Conservation (phyloP, 495 filamentous ascomycete genomes). For the Trichocladium antarcticum region DNA sequence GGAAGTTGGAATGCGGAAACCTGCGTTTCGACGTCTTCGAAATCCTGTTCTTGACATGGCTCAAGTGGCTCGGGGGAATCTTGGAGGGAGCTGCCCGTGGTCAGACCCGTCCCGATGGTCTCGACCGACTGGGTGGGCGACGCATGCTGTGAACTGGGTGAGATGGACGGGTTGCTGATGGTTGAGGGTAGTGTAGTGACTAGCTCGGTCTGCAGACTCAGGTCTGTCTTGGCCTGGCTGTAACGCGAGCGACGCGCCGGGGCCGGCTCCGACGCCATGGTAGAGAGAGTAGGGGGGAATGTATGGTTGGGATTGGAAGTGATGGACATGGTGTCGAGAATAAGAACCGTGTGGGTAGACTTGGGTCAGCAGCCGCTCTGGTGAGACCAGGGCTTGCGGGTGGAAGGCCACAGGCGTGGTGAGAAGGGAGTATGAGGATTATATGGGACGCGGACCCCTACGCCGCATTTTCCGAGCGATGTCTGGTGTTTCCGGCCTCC, state of each 20-base stretch:
- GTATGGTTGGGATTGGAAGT: slow-evolving; percentile 4
- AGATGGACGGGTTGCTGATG: slow-evolving; percentile 34
- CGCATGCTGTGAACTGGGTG: slow-evolving; percentile 32
- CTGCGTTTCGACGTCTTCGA: slow-evolving; percentile 16
- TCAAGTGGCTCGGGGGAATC: slow-evolving; percentile 35
- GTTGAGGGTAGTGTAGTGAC: slow-evolving; percentile 28
- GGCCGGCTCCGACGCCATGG: slow-evolving; percentile 29
- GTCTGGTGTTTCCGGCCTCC: slow-evolving; percentile 5
- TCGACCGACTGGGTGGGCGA: slow-evolving; percentile 36
- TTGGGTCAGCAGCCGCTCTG: not conserved
- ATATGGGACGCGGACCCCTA: slow-evolving; percentile 15
- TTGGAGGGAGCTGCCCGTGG: slow-evolving; percentile 32
- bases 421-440: slow-evolving; percentile 12
- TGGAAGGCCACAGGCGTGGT: slow-evolving; percentile 3
- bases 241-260: slow-evolving; percentile 30
- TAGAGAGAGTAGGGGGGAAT: slow-evolving; percentile 16
- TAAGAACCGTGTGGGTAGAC: not conserved
- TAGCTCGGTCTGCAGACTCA: slow-evolving; percentile 26
- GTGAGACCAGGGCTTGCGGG: not conserved
- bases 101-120: slow-evolving; percentile 23
- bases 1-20: slow-evolving; percentile 30
- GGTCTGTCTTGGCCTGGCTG: slow-evolving; percentile 31
- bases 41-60: slow-evolving; percentile 15
- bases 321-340: slow-evolving; percentile 17
- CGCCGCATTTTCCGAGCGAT: slow-evolving; percentile 22